These are phyloP conservation scores for Hymenoscyphus albidus DNA, from an alignment of 2,329 filamentous ascomycete genomes.

Conservation along the genomic window DNA sequence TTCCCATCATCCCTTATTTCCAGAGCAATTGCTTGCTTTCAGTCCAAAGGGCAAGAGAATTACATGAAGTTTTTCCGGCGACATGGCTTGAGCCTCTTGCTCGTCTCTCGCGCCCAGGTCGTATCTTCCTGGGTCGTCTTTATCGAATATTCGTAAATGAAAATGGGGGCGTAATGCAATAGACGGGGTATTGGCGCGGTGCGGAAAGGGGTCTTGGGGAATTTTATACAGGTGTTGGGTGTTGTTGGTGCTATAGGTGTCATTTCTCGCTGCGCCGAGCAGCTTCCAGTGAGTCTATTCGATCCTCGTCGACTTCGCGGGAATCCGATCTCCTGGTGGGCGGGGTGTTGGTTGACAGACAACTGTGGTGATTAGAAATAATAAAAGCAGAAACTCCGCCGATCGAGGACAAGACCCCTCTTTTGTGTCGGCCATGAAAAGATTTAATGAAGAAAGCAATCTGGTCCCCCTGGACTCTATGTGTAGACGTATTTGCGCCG, in stretches of 20 bases:
- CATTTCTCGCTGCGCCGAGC: slow-evolving; percentile 21
- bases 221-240: slow-evolving; percentile 22
- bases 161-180: slow-evolving; percentile 25
- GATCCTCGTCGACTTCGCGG: slow-evolving; percentile 31
- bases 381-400: slow-evolving; percentile 28
- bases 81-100: slow-evolving; percentile 1
- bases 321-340: slow-evolving; percentile 23
- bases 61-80: slow-evolving; percentile 15
- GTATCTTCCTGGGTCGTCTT: slow-evolving; percentile 13
- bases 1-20: slow-evolving; percentile 7
- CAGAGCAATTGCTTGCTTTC: slow-evolving; percentile 8
- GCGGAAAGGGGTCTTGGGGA: slow-evolving; percentile 16
- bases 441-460: slow-evolving; percentile 20
- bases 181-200: slow-evolving; percentile 23
- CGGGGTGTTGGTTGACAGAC: slow-evolving; percentile 13
- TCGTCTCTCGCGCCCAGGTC: neutral
- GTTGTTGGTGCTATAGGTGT: slow-evolving; percentile 21
- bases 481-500: slow-evolving; percentile 23
- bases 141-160: slow-evolving; percentile 24
- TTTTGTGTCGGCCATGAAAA: slow-evolving; percentile 30
- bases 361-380: slow-evolving; percentile 21
- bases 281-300: slow-evolving; percentile 17
- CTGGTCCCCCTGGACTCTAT: slow-evolving; percentile 26
- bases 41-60: slow-evolving; percentile 7
- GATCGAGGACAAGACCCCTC: slow-evolving; percentile 37